Evolutionary conservation across 2,329 filamentous ascomycete genomes (phyloP).

Genomic region (Penicillium sp.): DNA sequence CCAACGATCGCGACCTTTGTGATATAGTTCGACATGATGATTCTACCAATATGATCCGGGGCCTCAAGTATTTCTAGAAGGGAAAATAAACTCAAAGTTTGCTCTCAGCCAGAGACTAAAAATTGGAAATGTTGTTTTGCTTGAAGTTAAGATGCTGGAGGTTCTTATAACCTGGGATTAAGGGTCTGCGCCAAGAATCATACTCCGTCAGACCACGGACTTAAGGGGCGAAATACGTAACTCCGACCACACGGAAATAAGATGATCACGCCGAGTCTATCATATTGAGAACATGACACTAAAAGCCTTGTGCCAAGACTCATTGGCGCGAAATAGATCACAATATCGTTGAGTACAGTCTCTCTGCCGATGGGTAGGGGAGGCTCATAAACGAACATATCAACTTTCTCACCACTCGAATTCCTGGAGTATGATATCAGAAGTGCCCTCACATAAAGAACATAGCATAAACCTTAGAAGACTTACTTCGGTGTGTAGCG

Average conservation of each 20-base stretch:
- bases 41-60: neutral
- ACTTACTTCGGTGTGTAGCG: conserved; percentile 9
- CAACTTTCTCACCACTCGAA: conserved; percentile 3
- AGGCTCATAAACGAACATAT: no score
- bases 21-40: conserved; percentile 7
- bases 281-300: no score
- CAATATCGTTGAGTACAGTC: neutral
- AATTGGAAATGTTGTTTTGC: neutral
- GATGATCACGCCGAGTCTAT: no score
- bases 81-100: no score
- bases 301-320: no score
- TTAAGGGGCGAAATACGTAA: neutral
- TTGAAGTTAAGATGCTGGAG: neutral
- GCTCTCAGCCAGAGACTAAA: neutral
- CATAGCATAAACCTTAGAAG: neutral
- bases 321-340: no score
- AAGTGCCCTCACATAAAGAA: neutral
- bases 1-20: conserved; percentile 14
- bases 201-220: neutral
- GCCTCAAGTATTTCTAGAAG: neutral
- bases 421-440: neutral
- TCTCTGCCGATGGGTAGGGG: neutral
- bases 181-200: neutral
- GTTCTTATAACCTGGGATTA: neutral
- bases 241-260: neutral